A percentile compares a stretch with the other conserved stretches of the same genome.
These are phyloP conservation scores for Exophiala mesophila DNA, from an alignment of 2,329 filamentous ascomycete species.

Conservation along the genomic window DNA sequence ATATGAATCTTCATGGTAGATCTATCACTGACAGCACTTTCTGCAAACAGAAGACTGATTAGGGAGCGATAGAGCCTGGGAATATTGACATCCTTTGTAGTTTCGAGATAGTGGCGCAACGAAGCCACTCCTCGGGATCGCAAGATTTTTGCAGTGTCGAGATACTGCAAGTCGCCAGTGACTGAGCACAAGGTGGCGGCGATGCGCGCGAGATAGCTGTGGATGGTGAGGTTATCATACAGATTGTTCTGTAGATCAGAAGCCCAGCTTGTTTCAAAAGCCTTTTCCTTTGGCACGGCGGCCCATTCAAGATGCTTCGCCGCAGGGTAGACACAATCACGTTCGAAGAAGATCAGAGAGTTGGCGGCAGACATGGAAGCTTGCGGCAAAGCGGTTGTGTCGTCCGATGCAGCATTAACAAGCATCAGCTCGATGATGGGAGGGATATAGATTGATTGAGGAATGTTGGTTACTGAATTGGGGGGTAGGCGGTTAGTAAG, in stretches of 20 bases:
- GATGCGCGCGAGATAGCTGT: constrained; percentile 11
- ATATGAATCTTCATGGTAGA: constrained; percentile 2
- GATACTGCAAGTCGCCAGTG: constrained; percentile 2
- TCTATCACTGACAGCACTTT: constrained; percentile 5
- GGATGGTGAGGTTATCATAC: constrained; percentile 7
- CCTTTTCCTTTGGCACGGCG: not conserved
- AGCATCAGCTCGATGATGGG: not conserved
- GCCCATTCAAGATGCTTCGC: constrained; percentile 5
- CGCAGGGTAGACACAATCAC: constrained; percentile 5
- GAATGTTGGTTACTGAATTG: too few relatives aligned
- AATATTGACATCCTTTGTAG: not conserved
- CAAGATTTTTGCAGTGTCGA: not conserved
- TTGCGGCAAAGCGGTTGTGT: not conserved
- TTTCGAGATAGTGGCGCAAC: constrained; percentile 6
- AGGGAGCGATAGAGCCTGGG: constrained; percentile 8
- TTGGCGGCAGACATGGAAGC: not conserved
- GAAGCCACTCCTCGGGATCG: constrained; percentile 2
- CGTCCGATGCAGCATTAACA: not conserved
- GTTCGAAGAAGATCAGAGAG: constrained; percentile 6
- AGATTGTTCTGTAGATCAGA: constrained; percentile 6
- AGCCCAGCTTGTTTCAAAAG: constrained; percentile 7
- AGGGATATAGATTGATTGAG: not conserved
- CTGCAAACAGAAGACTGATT: constrained; percentile 8
- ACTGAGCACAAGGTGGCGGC: constrained; percentile 4
- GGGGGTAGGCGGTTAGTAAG: too few relatives aligned